Evolutionary conservation across 2,329 filamentous ascomycete genomes (phyloP), one percentile per base, ranked within the genome.

Genomic region (Ambrosiella cleistominuta): DNA sequence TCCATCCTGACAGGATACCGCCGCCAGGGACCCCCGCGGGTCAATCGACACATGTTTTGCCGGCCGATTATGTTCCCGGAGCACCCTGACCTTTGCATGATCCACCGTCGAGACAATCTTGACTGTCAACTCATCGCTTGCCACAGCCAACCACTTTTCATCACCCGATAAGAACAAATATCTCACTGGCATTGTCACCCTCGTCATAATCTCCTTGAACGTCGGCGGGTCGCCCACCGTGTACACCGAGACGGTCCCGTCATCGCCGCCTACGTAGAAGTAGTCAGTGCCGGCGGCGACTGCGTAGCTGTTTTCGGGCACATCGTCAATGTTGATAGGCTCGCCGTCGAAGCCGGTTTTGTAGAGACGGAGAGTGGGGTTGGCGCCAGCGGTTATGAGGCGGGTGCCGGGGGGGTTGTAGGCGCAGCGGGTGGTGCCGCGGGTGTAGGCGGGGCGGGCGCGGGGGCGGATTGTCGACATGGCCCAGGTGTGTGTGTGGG

Each of bases 231-330:
- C 76, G 54, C 27, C 27, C 27, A 96, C 77, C n/a, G 86, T 86
- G 73, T 94, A 98, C 65, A 89, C 81, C 74, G 86, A 95, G 65
- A 98, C 88, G n/a, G 86, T 93, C 66, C 94, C 93, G 71, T 97
- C 90, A 69, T 98, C 91, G 17, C 88, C 87, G 36, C 89, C 93
- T 62, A 88, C 82, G 50, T 97, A 81, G 67, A 96, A 95, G 69
- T 86, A 89, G 61, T 85, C 81, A 66, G 91, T 79, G 40, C 81
- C 80, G 17, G 88, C 82, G 37, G 82, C 85, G 19, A 97, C 80
- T 38, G 85, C 82, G 17, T 86, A 76, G 66, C 95, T 95, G 63
- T 87, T 85, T 64, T 96, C 91, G 61, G 86, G 85, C 57, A 85
- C 88, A 63, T 96, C 88, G 68, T 97, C 91, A 59, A 98, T 85